Evolutionary conservation across 345 rosid genomes (phyloP).

Genomic region (Hibiscus trionum): DNA sequence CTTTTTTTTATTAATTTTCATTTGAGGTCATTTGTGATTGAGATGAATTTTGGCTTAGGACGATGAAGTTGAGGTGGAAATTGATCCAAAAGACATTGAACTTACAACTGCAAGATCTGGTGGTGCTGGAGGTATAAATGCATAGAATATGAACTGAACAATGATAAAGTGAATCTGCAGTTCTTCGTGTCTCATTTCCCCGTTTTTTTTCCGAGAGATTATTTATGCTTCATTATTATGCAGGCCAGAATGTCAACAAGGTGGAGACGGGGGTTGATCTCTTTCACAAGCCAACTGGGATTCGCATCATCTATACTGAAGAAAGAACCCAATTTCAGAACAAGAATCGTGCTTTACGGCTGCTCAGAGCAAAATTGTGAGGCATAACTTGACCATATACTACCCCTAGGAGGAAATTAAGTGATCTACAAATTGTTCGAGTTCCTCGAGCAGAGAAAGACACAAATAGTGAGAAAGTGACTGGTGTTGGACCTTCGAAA

Average conservation of each 20-base stretch:
- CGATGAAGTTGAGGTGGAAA: constrained; percentile 92
- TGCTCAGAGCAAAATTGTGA: constrained; percentile 90
- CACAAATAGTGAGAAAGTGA: too few relatives aligned
- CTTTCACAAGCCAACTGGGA: constrained; percentile 86
- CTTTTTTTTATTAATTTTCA: background rate
- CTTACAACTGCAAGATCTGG: constrained; percentile 95
- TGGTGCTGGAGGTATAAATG: constrained; percentile 88
- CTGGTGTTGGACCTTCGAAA: too few relatives aligned
- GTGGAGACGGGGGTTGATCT: constrained; percentile 97
- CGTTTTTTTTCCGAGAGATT: background rate
- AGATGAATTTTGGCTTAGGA: constrained; percentile 38
- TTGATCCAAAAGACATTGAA: constrained; percentile 92
- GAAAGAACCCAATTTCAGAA: constrained; percentile 85
- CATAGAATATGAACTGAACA: background rate
- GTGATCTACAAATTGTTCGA: too few relatives aligned
- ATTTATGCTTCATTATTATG: constrained; percentile 17
- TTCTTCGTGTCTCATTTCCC: background rate
- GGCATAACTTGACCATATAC: constrained; percentile 12
- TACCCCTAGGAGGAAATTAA: too few relatives aligned
- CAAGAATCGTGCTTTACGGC: constrained; percentile 73
- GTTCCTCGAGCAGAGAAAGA: too few relatives aligned
- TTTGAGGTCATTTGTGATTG: background rate
- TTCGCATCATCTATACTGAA: constrained; percentile 92
- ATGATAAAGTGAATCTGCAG: background rate
- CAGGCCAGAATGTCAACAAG: constrained; percentile 97